Evolutionary conservation across 2,329 filamentous ascomycete species (phyloP).

Genomic region (Aspergillus ochraceus): DNA sequence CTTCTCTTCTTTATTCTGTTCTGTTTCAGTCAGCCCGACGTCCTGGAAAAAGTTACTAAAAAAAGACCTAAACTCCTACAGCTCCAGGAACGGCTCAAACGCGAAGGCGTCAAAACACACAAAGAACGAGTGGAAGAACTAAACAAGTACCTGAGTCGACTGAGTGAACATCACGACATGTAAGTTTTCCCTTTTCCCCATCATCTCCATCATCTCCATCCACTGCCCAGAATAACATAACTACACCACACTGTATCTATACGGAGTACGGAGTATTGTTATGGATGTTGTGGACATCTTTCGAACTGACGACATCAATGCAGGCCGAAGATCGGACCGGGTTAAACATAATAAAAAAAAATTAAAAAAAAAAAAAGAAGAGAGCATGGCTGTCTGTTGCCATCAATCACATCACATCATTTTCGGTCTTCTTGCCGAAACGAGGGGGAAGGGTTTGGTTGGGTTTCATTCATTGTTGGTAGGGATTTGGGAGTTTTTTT

Average conservation of each 20-base stretch:
- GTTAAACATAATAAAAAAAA: constrained; percentile 25
- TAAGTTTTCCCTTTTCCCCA: constrained; percentile 32
- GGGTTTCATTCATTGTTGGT: constrained; percentile 3
- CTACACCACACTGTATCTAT: background rate
- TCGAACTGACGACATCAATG: constrained; percentile 15
- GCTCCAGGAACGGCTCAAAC: constrained; percentile 78
- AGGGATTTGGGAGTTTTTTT: background rate
- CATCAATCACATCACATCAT: background rate
- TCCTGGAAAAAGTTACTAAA: background rate
- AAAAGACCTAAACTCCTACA: constrained; percentile 36
- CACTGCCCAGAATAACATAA: too few relatives aligned
- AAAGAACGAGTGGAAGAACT: constrained; percentile 95
- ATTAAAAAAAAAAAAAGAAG: too few relatives aligned
- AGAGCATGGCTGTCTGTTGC: too few relatives aligned
- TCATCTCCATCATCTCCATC: too few relatives aligned
- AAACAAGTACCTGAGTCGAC: constrained; percentile 85
- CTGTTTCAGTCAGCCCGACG: background rate
- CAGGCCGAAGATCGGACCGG: constrained; percentile 45
- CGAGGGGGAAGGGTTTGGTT: background rate
- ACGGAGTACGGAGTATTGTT: background rate
- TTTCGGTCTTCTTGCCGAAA: constrained; percentile 1
- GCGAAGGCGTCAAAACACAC: constrained; percentile 90
- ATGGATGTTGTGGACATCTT: background rate
- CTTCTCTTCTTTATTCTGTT: constrained; percentile 1
- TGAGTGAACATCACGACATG: constrained; percentile 99